These are phyloP conservation scores for Penicillium frequentans DNA, from an alignment of 2,329 filamentous ascomycete genomes.

Conservation along the genomic window DNA sequence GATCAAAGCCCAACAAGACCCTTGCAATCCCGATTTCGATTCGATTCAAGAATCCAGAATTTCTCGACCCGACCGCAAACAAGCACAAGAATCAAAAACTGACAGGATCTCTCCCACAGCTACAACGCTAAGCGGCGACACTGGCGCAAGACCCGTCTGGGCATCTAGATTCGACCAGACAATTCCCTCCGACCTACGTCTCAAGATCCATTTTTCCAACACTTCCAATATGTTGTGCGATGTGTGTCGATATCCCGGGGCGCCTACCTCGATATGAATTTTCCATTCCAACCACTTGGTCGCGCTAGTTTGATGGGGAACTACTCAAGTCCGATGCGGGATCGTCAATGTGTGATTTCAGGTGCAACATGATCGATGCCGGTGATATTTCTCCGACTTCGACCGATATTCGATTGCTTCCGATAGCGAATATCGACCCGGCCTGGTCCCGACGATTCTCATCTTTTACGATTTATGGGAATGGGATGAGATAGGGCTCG, in stretches of 20 bases:
- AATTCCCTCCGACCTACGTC: slow-evolving; percentile 39
- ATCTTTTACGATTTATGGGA: background rate
- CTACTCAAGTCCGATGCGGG: slow-evolving; percentile 21
- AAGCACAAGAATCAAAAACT: slow-evolving; percentile 1
- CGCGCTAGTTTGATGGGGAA: slow-evolving; percentile 24
- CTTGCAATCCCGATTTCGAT: background rate
- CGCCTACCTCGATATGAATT: slow-evolving; percentile 15
- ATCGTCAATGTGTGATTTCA: slow-evolving; percentile 3
- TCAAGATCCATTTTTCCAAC: slow-evolving; percentile 24
- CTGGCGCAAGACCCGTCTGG: slow-evolving; percentile 99
- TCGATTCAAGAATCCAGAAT: background rate
- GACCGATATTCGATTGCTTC: background rate
- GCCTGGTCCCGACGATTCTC: background rate
- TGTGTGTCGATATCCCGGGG: slow-evolving; percentile 18
- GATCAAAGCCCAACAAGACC: background rate
- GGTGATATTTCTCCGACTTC: background rate
- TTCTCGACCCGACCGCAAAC: background rate
- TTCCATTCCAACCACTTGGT: slow-evolving; percentile 14
- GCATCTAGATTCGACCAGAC: slow-evolving; percentile 70
- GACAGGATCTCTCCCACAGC: slow-evolving; percentile 52
- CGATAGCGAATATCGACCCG: slow-evolving; percentile 2
- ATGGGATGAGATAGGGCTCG: slow-evolving; percentile 1
- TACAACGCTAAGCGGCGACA: slow-evolving; percentile 99
- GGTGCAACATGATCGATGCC: slow-evolving; percentile 9
- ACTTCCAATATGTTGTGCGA: slow-evolving; percentile 11